Evolutionary conservation across 73 alveolate species (phyloP).

Genomic region (Paraurostyla sp.): DNA sequence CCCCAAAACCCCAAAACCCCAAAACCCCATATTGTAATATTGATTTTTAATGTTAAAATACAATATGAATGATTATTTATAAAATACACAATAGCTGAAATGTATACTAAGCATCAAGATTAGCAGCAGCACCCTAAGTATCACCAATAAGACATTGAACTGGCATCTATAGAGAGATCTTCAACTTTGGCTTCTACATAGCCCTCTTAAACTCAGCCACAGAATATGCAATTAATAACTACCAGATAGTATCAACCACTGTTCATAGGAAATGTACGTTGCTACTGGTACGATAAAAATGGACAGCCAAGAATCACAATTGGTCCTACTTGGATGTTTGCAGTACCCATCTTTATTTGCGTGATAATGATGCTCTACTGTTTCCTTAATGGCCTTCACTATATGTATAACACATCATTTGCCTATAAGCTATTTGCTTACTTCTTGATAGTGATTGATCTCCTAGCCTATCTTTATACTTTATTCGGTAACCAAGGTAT

Average conservation of each 20-base stretch:
- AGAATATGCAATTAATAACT: too few species aligned
- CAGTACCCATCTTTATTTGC: background rate
- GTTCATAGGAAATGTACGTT: constrained; percentile 3
- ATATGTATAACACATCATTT: background rate
- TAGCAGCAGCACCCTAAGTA: too few species aligned
- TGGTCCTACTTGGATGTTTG: constrained; percentile 52
- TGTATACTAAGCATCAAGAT: too few species aligned
- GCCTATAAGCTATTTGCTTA: background rate
- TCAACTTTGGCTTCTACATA: too few species aligned
- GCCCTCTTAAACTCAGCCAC: too few species aligned
- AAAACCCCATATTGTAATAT: too few species aligned
- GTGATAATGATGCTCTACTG: background rate
- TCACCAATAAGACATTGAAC: too few species aligned
- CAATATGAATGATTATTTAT: too few species aligned
- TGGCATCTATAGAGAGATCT: too few species aligned
- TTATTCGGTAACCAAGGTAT: constrained; percentile 20
- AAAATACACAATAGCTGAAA: too few species aligned
- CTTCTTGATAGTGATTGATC: background rate
- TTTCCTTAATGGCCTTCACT: background rate
- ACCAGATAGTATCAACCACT: background rate
- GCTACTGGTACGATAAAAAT: constrained; percentile 42
- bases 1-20: too few species aligned
- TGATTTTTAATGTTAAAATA: too few species aligned
- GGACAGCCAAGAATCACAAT: constrained; percentile 26
- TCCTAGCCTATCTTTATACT: background rate